Evolutionary conservation across 2,329 filamentous ascomycete genomes (phyloP), one percentile per base, ranked within the genome.

Genomic region (Scedosporium apiospermum): DNA sequence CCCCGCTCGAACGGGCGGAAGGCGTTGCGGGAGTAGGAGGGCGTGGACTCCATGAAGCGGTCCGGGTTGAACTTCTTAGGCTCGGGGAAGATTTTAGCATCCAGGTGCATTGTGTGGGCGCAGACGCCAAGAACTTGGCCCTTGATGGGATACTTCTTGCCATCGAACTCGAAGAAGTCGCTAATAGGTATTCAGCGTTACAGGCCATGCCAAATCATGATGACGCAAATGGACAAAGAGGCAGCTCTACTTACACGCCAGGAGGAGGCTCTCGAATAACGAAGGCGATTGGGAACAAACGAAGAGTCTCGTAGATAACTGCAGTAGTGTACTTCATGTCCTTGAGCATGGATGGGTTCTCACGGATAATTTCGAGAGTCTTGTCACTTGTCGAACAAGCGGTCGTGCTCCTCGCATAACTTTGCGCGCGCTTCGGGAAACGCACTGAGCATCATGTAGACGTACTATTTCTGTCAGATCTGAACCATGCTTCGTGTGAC

Each of bases 301-400:
- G 76, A 1, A 86, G 72, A 0, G 77, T 72, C 68, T 87, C 84
- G 63, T 82, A 82, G 63, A 84, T 76, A 4, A 83, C 76, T n/a
- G 80, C 82, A 2, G 72, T 73, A 1, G 81, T 81, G 66, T 83
- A 85, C 0, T 74, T 72, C 3, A 86, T 72, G 6, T 76, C 71
- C 65, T 80, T 80, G 59, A 85, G 71, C 4, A 78, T 72, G 34
- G 75, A 69, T 0, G 80, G 77, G 4, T 78, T 69, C 12, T 73
- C 70, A 3, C 78, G 69, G 14, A 78, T 66, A 0, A 67, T 66
- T 34, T 74, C 74, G 0, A 72, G 69, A 6, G 72, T 69, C 2
- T 70, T 67, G 3, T 72, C 67, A 6, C 0, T 61, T 59, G 0
- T 69, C 71, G 1, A 75, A 65, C 1, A 74, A 64, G 2, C 61